These are phyloP conservation scores for Dryas integrifolia DNA, from an alignment of 331 rosid genomes.

Conservation along the genomic window DNA sequence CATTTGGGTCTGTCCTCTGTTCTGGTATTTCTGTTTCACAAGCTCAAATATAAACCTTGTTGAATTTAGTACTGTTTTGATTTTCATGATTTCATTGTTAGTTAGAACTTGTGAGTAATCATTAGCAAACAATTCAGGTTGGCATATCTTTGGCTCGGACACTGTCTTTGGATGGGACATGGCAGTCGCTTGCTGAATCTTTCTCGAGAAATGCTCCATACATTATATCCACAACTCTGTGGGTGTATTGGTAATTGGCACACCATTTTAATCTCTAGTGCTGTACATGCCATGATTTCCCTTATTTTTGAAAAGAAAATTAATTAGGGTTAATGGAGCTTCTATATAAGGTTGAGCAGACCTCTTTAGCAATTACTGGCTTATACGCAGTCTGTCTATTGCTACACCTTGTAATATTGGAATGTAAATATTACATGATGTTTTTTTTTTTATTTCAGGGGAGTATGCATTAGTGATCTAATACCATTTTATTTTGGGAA, in stretches of 20 bases:
- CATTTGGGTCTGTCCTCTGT: conserved; percentile 66
- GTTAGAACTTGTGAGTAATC: conserved; percentile 19
- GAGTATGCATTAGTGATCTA: conserved; percentile 70
- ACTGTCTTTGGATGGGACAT: conserved; percentile 59
- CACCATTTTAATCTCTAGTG: background rate
- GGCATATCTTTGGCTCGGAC: conserved; percentile 56
- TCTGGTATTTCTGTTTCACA: conserved; percentile 49
- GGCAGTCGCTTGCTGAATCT: conserved; percentile 56
- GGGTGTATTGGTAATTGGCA: conserved; percentile 64
- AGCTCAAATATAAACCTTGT: conserved; percentile 22
- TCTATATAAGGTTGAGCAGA: background rate
- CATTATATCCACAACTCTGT: conserved; percentile 46
- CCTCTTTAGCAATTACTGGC: background rate
- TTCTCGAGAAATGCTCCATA: conserved; percentile 51
- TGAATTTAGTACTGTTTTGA: conserved; percentile 11
- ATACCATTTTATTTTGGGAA: conserved; percentile 67
- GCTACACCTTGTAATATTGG: conserved; percentile 7
- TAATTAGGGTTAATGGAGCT: background rate
- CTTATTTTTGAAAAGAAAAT: background rate
- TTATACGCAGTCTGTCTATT: conserved; percentile 6
- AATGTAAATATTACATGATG: background rate
- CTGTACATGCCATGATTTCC: background rate
- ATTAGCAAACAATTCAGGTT: conserved; percentile 40
- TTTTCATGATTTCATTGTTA: conserved; percentile 8
- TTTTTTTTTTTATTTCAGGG: conserved; percentile 35